phyloP scores from a whole-genome alignment of 1,139 yeast species.

The Debaryomycetaceae sp. region DNA sequence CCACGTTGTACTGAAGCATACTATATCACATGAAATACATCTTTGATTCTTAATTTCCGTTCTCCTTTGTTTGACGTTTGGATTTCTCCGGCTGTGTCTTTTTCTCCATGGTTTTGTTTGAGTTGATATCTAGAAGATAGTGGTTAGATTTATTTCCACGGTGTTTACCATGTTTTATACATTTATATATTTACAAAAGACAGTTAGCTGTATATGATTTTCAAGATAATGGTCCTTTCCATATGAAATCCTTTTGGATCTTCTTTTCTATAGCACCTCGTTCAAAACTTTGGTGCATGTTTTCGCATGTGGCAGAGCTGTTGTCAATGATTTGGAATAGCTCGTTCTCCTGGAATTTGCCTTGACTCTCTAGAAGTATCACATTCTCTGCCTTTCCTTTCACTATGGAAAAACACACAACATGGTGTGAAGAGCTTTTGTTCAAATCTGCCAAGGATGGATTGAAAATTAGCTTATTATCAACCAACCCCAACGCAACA shows the following conservation, averaged over 20 bases:
- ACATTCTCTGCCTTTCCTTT: slow-evolving; percentile 52
- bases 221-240: slow-evolving; percentile 31
- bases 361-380: slow-evolving; percentile 67
- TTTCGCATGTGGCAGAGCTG: slow-evolving; percentile 46
- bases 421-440: slow-evolving; percentile 57
- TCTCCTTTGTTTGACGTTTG: not conserved
- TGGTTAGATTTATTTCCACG: slow-evolving; percentile 1
- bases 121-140: not conserved
- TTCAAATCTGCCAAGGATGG: slow-evolving; percentile 45
- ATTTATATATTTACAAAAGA: not conserved
- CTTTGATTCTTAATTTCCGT: too few species aligned
- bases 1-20: slow-evolving; percentile 36
- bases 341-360: slow-evolving; percentile 59
- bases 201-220: not conserved
- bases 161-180: not conserved
- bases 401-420: slow-evolving; percentile 58
- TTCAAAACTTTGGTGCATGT: slow-evolving; percentile 40
- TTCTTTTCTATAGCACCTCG: slow-evolving; percentile 48
- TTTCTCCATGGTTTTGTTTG: not conserved
- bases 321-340: slow-evolving; percentile 46
- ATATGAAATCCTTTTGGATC: slow-evolving; percentile 52
- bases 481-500: slow-evolving; percentile 33
- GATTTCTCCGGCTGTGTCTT: not conserved
- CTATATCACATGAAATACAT: too few species aligned
- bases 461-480: slow-evolving; percentile 31